Conservation (phyloP, 176 grass and related monocot species). For the Aegilops speltoides region DNA sequence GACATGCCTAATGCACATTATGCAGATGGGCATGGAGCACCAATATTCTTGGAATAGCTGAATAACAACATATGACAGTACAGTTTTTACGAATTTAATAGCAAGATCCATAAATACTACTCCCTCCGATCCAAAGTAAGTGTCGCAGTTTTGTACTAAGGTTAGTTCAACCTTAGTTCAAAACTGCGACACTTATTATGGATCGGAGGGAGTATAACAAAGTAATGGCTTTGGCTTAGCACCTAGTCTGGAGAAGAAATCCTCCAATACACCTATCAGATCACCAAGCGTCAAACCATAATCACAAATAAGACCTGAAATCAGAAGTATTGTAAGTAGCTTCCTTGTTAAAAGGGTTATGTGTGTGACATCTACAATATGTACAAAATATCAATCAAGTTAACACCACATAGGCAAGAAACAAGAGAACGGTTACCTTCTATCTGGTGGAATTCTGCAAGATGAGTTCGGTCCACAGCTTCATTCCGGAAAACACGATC, state of each 20-base stretch:
- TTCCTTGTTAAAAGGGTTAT: neutral
- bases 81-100: neutral
- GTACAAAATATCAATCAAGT: neutral
- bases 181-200: no score
- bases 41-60: neutral
- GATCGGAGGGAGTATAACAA: neutral
- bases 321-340: slow-evolving; percentile 23
- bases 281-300: slow-evolving; percentile 89
- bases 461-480: slow-evolving; percentile 95
- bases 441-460: slow-evolving; percentile 98
- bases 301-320: slow-evolving; percentile 89
- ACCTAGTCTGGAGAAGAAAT: slow-evolving; percentile 97
- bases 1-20: neutral
- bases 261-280: slow-evolving; percentile 93
- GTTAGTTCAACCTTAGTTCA: no score
- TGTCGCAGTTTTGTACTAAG: no score
- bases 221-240: neutral
- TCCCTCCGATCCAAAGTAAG: no score
- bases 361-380: neutral
- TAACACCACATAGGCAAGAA: slow-evolving; percentile 16
- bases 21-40: neutral
- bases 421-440: slow-evolving; percentile 52
- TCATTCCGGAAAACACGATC: slow-evolving; percentile 98
- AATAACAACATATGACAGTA: neutral
- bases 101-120: slow-evolving; percentile 12